Conservation (phyloP, 192 early-diverging fungal species). For the Backusella psychrophila region DNA sequence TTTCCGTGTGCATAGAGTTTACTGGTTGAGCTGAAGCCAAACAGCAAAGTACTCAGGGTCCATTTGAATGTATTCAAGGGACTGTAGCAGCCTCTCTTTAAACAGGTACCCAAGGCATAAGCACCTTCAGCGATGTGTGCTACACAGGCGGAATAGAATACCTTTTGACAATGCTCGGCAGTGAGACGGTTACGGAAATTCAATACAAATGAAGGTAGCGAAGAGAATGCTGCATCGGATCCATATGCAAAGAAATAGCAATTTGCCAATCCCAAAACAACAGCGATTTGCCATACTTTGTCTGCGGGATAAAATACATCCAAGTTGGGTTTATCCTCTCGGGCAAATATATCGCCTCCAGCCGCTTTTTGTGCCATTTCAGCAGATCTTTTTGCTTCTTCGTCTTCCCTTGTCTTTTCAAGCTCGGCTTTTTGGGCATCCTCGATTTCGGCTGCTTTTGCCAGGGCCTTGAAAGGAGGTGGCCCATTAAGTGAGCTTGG, state of each 20-base stretch:
- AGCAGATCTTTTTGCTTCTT: not conserved
- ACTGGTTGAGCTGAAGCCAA: slow-evolving; percentile 26
- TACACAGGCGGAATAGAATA: not conserved
- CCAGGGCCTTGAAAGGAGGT: slow-evolving; percentile 30
- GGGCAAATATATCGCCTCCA: slow-evolving; percentile 3
- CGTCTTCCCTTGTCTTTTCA: not conserved
- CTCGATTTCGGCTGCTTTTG: slow-evolving; percentile 22
- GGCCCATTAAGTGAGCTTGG: slow-evolving; percentile 36
- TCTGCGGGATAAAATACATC: slow-evolving; percentile 23
- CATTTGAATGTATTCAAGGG: slow-evolving; percentile 27
- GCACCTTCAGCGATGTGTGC: slow-evolving; percentile 29
- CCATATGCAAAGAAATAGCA: slow-evolving; percentile 1
- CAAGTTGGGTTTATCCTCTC: not conserved
- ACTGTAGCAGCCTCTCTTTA: slow-evolving; percentile 30
- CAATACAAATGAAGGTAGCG: not conserved
- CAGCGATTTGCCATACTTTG: not conserved
- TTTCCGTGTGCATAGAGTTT: slow-evolving; percentile 23
- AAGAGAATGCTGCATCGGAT: not conserved
- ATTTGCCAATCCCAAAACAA: not conserved
- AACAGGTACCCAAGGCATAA: slow-evolving; percentile 21
- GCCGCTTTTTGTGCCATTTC: slow-evolving; percentile 19
- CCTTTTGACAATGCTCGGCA: not conserved
- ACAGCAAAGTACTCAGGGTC: slow-evolving; percentile 25
- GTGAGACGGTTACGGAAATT: not conserved
- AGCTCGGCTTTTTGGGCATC: slow-evolving; percentile 12